Base-by-base conservation (phyloP, 176 grass and related monocot species). In the Phoenix roebelenii region DNA sequence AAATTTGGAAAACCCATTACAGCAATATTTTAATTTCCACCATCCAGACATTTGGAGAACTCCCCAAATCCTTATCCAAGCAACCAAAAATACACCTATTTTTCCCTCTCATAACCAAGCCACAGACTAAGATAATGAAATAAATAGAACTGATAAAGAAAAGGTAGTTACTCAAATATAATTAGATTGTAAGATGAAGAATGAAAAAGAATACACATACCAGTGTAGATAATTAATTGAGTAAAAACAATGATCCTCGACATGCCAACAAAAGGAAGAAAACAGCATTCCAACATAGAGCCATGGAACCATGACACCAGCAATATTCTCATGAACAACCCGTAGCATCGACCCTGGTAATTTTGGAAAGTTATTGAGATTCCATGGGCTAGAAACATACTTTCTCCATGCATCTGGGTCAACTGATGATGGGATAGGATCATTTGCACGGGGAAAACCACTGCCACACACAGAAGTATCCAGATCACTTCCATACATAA, bases 161-260 rank as follows among this genome's bases (percentile, higher is more conserved):
- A 0, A 12, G 2, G 35, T 44, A 44, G 35, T 14, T 44, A 44
- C 7, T 44, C 35, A 44, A 44, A 44, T 44, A 44, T 10, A 12
- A 35, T 39, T 24, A 56, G 16, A 30, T 67, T 55, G 26, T 35
- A 39, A 55, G 55, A 20, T 52, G 39, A 12, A 55, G 14, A 25
- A 16, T 25, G 1, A 56, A 18, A 35, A 56, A 68, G 7, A 55
- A 68, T 53, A 39, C 15, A 25, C 65, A 39, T 86, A 95, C 90
- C 90, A 95, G 60, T 95, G 90, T 49, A 95, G 76, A 80, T 95
- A 95, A 79, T 95, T 95, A 69, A 95, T 95, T 69, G 90, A 95
- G 75, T 95, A 95, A 82, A 95, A 95, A 76, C 77, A 87, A 64
- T 95, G 90, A 65, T 95, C 90, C 77, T 95, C 90, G 0, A 95